These are phyloP conservation scores for Nitzschia sp. DNA, from an alignment of 108 stramenopile species.

Conservation along the genomic window DNA sequence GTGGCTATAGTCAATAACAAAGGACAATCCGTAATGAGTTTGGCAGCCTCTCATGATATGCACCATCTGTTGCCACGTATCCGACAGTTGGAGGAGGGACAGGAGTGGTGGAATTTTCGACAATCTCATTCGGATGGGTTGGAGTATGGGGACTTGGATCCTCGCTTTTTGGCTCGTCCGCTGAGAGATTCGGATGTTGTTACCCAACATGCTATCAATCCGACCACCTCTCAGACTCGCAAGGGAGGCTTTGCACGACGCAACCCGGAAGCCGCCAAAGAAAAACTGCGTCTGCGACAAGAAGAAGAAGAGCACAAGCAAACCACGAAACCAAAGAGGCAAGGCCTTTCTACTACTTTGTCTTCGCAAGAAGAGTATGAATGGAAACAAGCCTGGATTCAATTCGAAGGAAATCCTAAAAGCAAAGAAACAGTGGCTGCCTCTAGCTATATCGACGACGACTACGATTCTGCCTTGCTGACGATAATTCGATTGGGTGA, in stretches of 20 bases:
- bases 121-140: constrained; percentile 61
- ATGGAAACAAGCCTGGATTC: constrained; percentile 43
- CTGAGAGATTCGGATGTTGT: constrained; percentile 48
- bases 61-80: background rate
- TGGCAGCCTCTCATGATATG: constrained; percentile 45
- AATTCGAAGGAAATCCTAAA: constrained; percentile 16
- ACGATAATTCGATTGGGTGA: background rate
- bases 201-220: constrained; percentile 50
- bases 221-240: constrained; percentile 55
- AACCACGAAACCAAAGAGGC: constrained; percentile 4
- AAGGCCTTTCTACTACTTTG: constrained; percentile 4
- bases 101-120: constrained; percentile 63
- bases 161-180: constrained; percentile 55
- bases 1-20: constrained; percentile 87
- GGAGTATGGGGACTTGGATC: constrained; percentile 78
- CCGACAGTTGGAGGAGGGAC: constrained; percentile 4
- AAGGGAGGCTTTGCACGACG: constrained; percentile 55
- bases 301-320: background rate
- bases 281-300: constrained; percentile 5
- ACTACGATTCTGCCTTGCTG: background rate
- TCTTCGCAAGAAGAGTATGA: constrained; percentile 20
- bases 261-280: constrained; percentile 41
- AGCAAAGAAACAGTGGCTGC: background rate
- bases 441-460: too few relatives aligned
- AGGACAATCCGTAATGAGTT: constrained; percentile 70